A percentile compares a stretch with the other conserved stretches of the same genome.
Conservation (phyloP, 2,329 filamentous ascomycete species). For the Catunica adiposa region DNA sequence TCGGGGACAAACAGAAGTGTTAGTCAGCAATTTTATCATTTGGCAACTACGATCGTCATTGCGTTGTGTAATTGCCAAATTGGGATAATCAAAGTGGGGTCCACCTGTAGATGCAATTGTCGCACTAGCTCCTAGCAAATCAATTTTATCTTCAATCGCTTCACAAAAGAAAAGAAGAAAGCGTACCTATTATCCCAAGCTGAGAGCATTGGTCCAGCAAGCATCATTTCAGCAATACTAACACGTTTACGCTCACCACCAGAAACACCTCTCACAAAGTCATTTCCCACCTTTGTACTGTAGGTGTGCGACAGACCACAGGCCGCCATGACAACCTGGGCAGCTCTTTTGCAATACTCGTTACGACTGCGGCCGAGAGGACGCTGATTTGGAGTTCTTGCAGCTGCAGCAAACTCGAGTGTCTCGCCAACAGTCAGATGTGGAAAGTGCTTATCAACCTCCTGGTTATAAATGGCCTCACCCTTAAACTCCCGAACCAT, state of each 20-base stretch:
- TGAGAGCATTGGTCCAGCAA: slow-evolving; percentile 40
- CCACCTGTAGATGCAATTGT: too few relatives aligned
- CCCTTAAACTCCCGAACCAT: slow-evolving; percentile 47
- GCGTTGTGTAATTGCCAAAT: too few relatives aligned
- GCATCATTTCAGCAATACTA: slow-evolving; percentile 61
- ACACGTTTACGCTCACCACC: slow-evolving; percentile 66
- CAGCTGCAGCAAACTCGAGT: slow-evolving; percentile 53
- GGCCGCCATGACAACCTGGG: slow-evolving; percentile 50
- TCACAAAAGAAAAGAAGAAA: neutral
- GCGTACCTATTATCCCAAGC: slow-evolving; percentile 51
- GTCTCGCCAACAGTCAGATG: slow-evolving; percentile 63
- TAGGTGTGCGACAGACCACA: slow-evolving; percentile 59
- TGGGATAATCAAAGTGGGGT: too few relatives aligned
- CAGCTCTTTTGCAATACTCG: slow-evolving; percentile 44
- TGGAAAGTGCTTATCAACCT: slow-evolving; percentile 59
- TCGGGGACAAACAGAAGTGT: neutral
- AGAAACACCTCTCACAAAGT: slow-evolving; percentile 54
- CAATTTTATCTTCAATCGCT: neutral
- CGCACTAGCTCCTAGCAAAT: too few relatives aligned
- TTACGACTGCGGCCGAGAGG: slow-evolving; percentile 43
- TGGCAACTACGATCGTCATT: too few relatives aligned
- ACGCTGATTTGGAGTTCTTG: slow-evolving; percentile 48
- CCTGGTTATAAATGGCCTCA: slow-evolving; percentile 59
- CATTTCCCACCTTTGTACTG: slow-evolving; percentile 59
- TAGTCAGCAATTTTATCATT: neutral